Percentiles rank a stretch among this genome's conserved stretches.
Conservation (phyloP, 805 yeast genomes). For the Lachancea sp. region DNA sequence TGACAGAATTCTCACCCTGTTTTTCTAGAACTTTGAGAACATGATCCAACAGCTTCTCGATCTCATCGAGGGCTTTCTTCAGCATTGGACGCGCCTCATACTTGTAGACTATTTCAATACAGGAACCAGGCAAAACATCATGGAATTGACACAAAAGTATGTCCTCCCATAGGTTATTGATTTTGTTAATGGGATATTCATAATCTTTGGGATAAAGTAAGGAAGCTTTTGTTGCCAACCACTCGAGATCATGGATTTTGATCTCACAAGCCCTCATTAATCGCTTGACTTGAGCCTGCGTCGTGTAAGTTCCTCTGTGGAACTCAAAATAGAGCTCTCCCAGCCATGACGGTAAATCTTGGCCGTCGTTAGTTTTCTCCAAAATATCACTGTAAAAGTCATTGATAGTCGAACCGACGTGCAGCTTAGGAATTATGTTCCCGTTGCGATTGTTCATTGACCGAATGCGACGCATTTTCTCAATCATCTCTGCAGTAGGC, state of each 20-base stretch:
- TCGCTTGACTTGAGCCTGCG: constrained; percentile 82
- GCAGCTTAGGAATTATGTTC: constrained; percentile 65
- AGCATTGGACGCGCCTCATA: constrained; percentile 84
- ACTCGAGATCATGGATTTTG: constrained; percentile 79
- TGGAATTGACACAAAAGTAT: constrained; percentile 90
- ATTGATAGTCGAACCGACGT: constrained; percentile 65
- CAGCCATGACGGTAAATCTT: constrained; percentile 72
- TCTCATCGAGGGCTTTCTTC: constrained; percentile 45
- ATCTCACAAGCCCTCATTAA: constrained; percentile 72
- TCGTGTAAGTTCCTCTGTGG: constrained; percentile 95
- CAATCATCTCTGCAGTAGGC: constrained; percentile 89
- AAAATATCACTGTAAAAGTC: constrained; percentile 69
- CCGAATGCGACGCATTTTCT: constrained; percentile 84
- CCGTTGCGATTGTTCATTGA: constrained; percentile 81
- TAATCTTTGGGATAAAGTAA: constrained; percentile 41
- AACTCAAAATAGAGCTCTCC: constrained; percentile 93
- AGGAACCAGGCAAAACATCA: constrained; percentile 96
- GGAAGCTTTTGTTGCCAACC: constrained; percentile 72
- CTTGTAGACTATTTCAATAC: constrained; percentile 87
- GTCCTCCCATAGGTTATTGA: constrained; percentile 79
- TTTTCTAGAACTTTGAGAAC: constrained; percentile 43
- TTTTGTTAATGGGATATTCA: constrained; percentile 62
- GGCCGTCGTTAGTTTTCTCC: constrained; percentile 57
- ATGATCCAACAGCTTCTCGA: constrained; percentile 45
- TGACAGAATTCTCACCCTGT: constrained; percentile 7